Evolutionary conservation across 371 early-diverging fungal genomes (phyloP), one percentile per base, ranked within the genome.

Genomic region (Capillidium heterosporum): DNA sequence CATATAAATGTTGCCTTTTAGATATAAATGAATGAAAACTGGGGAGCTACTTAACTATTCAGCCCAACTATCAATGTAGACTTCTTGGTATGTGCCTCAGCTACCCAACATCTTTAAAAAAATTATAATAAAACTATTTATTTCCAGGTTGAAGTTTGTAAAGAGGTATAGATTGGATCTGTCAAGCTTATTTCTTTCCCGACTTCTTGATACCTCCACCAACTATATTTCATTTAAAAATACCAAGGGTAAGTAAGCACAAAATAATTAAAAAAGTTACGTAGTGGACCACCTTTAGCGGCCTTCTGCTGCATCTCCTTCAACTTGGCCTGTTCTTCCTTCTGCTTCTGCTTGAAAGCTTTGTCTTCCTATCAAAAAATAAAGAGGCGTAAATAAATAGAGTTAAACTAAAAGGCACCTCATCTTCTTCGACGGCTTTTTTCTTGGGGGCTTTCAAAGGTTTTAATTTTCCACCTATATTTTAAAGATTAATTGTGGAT

Each of bases 371-470:
- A 61, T 57, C 27, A 46, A 48, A 19, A 23, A 58, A 15, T 15
- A 7, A 23, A 48, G 21, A 17, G 31, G 15, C 35, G 26, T 26
- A 13, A 13, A 39, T 17, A 57, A 42, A 47, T 39, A 24, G 17
- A 32, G 10, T 15, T 43, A 17, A 17, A 21, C 17, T 5, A 10
- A 26, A 21, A 27, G n/a, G 27, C 67, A 75, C 78, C 39, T 84
- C 86, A 60, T 85, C 86, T 23, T 78, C 39, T 2, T 76, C 80
- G 41, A 53, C 62, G 46, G 24, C 19, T 62, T 65, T 67, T 77
- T 84, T 82, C 78, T 85, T 84, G 59, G 80, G 71, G 32, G 75
- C 74, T 78, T 86, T 86, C 58, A 86, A 72, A 59, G 87, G 87
- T 79, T 85, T 85, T 32, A 82, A 71, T 65, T 85, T 85, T 62